These are phyloP conservation scores for Trichosporon sp. DNA, from an alignment of 1,284 basidiomycete genomes.

Conservation along the genomic window DNA sequence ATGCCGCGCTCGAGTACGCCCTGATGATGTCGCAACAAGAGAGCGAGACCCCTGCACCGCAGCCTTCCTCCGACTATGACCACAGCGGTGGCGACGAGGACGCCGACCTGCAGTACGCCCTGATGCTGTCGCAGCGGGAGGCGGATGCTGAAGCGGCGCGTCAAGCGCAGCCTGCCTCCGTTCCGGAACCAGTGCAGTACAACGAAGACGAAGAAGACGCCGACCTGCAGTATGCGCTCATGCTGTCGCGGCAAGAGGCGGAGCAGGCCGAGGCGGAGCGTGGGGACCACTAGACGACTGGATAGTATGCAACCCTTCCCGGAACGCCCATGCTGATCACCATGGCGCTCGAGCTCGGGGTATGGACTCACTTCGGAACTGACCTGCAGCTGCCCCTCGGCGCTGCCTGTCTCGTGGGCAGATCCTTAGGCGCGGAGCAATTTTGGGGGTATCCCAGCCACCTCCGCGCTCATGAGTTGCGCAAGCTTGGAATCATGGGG, in stretches of 20 bases:
- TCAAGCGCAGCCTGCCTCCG: neutral
- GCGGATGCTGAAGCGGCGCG: constrained; percentile 13
- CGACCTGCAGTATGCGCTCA: constrained; percentile 48
- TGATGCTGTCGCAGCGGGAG: constrained; percentile 47
- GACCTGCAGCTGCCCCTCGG: neutral
- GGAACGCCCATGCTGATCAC: neutral
- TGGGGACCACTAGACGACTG: no score
- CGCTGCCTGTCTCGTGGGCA: no score
- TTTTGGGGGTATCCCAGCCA: neutral
- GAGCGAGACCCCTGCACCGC: constrained; percentile 7
- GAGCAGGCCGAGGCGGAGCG: constrained; percentile 12
- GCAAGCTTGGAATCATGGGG: no score
- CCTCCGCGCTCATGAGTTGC: no score
- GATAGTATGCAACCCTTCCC: no score
- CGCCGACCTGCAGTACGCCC: constrained; percentile 47
- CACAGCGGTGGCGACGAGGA: constrained; percentile 32
- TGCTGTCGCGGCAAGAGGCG: constrained; percentile 44
- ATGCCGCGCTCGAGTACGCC: constrained; percentile 50
- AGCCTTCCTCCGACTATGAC: neutral
- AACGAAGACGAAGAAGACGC: constrained; percentile 34
- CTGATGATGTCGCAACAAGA: constrained; percentile 48
- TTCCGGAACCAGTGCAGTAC: neutral
- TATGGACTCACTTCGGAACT: neutral
- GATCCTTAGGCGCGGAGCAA: neutral
- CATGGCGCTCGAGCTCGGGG: neutral